phyloP scores from a whole-genome alignment of 139 green algal genomes.

The Picochlorum sp. region DNA sequence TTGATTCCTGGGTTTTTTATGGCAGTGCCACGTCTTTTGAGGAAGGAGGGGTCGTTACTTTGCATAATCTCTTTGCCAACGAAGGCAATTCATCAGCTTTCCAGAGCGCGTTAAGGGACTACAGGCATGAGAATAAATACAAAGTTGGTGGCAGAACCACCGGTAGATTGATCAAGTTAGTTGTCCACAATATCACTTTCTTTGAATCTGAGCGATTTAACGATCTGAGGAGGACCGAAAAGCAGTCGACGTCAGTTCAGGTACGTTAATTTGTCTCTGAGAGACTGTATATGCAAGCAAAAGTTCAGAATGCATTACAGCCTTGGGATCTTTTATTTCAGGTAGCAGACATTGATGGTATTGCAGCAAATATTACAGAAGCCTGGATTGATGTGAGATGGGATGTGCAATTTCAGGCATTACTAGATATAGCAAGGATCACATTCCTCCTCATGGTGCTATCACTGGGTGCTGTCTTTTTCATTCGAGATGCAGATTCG shows the following conservation, averaged over 20 bases:
- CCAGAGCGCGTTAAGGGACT: slow-evolving; percentile 29
- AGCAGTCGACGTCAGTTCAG: not conserved
- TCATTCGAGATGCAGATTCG: slow-evolving; percentile 69
- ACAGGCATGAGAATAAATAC: slow-evolving; percentile 41
- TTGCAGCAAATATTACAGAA: not conserved
- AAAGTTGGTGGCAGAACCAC: slow-evolving; percentile 32
- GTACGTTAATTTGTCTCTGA: not conserved
- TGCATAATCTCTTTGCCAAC: slow-evolving; percentile 58
- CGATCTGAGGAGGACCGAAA: not conserved
- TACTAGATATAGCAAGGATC: slow-evolving; percentile 74
- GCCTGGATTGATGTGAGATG: slow-evolving; percentile 58
- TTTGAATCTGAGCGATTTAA: not conserved
- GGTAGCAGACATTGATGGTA: no score
- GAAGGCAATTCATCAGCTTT: slow-evolving; percentile 32
- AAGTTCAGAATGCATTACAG: not conserved
- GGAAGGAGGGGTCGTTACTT: slow-evolving; percentile 58
- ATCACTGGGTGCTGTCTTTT: slow-evolving; percentile 56
- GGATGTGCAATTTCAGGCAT: slow-evolving; percentile 45
- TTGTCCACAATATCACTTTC: slow-evolving; percentile 44
- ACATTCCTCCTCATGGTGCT: slow-evolving; percentile 82
- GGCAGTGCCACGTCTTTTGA: slow-evolving; percentile 43
- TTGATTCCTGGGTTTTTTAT: slow-evolving; percentile 64
- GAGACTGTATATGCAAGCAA: not conserved
- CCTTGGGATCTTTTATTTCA: no score
- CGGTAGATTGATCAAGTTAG: slow-evolving; percentile 34